A percentile compares a stretch with the other conserved stretches of the same genome.
Evolutionary conservation across 2,329 filamentous ascomycete species (phyloP).

Genomic region (Cytospora schulzeri): DNA sequence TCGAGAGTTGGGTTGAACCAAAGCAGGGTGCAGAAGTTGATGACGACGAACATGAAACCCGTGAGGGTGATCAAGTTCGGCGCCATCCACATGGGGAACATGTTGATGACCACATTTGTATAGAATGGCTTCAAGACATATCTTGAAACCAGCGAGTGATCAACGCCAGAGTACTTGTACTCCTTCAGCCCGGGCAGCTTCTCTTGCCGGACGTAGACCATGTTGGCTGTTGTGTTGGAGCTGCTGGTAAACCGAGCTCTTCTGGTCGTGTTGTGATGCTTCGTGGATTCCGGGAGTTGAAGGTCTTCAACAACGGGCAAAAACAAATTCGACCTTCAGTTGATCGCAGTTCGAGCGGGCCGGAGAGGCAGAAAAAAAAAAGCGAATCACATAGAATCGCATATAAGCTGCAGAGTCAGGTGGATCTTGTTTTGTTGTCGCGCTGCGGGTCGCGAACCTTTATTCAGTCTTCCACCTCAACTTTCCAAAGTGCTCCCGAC

Average conservation of each 20-base stretch:
- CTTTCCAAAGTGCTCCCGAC: background rate
- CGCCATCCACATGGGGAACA: slow-evolving; percentile 95
- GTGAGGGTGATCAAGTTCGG: slow-evolving; percentile 84
- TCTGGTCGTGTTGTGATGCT: background rate
- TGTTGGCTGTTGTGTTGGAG: slow-evolving; percentile 30
- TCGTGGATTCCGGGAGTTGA: background rate
- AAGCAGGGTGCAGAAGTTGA: slow-evolving; percentile 87
- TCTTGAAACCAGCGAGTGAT: slow-evolving; percentile 85
- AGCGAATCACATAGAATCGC: background rate
- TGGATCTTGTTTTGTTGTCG: slow-evolving; percentile 1
- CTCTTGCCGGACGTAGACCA: slow-evolving; percentile 93
- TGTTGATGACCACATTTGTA: slow-evolving; percentile 88
- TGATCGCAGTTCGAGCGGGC: background rate
- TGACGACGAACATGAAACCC: slow-evolving; percentile 85
- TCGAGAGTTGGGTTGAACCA: slow-evolving; percentile 97
- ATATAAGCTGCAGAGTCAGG: background rate
- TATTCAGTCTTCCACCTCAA: background rate
- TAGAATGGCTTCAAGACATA: slow-evolving; percentile 99
- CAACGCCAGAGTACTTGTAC: slow-evolving; percentile 94
- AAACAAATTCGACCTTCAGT: background rate
- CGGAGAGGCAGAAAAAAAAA: background rate
- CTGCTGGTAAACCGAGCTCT: background rate
- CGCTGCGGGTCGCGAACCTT: background rate
- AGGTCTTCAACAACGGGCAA: background rate
- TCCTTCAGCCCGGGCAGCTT: slow-evolving; percentile 84